Percentiles rank a stretch among this genome's conserved stretches.
Evolutionary conservation across 1,284 basidiomycete species (phyloP).

Genomic region (Ustilago tritici): DNA sequence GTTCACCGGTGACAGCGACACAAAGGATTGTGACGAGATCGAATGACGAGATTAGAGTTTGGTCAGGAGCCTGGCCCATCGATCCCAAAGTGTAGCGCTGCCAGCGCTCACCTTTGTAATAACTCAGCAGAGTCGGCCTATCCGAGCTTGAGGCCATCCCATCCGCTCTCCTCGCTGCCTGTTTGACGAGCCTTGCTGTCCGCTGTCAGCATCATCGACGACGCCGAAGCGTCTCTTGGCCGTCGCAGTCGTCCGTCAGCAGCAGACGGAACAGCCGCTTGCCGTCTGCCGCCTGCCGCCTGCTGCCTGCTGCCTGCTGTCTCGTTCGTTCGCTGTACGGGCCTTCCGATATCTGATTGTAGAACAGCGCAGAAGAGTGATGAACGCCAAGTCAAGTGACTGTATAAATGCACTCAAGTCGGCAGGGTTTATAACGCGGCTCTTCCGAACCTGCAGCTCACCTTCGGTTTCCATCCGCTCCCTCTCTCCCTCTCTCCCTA

Average conservation of each 20-base stretch:
- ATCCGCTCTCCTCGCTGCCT: neutral
- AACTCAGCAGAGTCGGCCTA: neutral
- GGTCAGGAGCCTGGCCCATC: neutral
- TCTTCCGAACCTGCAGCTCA: conserved; percentile 15
- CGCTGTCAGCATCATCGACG: conserved; percentile 6
- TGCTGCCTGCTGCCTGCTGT: neutral
- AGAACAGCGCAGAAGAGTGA: neutral
- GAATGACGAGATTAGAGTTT: neutral
- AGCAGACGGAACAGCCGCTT: conserved; percentile 2
- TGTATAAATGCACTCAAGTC: conserved; percentile 21
- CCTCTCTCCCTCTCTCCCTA: neutral
- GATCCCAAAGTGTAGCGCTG: neutral
- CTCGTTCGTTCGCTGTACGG: neutral
- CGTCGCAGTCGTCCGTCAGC: neutral
- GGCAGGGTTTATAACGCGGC: conserved; percentile 13
- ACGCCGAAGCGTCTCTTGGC: neutral
- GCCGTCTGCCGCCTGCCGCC: neutral
- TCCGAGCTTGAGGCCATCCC: neutral
- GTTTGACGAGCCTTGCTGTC: neutral
- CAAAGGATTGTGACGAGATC: conserved; percentile 6
- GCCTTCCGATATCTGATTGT: conserved; percentile 1
- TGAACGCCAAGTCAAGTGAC: conserved; percentile 3
- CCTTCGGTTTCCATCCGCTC: conserved; percentile 1
- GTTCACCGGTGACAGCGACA: neutral
- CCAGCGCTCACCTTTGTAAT: neutral